phyloP scores from a whole-genome alignment of 2,329 filamentous ascomycete genomes.

The Xylariaceae sp. region DNA sequence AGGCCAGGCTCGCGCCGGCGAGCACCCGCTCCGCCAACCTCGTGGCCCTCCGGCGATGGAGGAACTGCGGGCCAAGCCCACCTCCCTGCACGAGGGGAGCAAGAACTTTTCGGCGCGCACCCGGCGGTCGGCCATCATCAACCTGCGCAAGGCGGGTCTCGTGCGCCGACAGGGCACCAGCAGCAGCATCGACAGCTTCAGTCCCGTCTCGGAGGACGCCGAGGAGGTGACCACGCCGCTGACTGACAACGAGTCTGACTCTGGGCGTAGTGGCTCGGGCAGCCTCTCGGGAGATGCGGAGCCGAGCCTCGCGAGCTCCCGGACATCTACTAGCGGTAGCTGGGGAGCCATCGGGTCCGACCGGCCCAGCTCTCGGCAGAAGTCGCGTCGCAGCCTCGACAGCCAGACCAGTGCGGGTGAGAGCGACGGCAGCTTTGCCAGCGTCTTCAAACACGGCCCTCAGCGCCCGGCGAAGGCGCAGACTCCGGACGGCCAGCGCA shows the following conservation, averaged over 20 bases:
- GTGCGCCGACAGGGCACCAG: constrained; percentile 74
- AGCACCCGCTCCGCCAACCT: constrained; percentile 89
- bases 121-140: constrained; percentile 84
- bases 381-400: constrained; percentile 53
- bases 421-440: constrained; percentile 56
- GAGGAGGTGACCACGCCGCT: constrained; percentile 60
- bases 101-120: constrained; percentile 95
- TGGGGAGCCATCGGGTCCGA: constrained; percentile 82
- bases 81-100: constrained; percentile 88
- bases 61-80: constrained; percentile 83
- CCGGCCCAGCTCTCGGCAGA: constrained; percentile 65
- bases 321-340: constrained; percentile 64
- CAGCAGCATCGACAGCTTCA: constrained; percentile 69
- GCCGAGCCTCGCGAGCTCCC: constrained; percentile 64
- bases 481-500: constrained; percentile 58
- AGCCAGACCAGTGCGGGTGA: constrained; percentile 57
- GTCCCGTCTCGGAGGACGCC: constrained; percentile 76
- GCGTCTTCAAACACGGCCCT: constrained; percentile 55
- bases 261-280: constrained; percentile 65
- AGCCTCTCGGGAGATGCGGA: constrained; percentile 70
- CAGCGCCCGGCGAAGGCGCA: constrained; percentile 48
- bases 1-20: constrained; percentile 84
- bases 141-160: constrained; percentile 80
- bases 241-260: constrained; percentile 68
- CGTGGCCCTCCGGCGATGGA: constrained; percentile 87